phyloP scores from a whole-genome alignment of 2,329 filamentous ascomycete species.

The Talaromyces sp. region DNA sequence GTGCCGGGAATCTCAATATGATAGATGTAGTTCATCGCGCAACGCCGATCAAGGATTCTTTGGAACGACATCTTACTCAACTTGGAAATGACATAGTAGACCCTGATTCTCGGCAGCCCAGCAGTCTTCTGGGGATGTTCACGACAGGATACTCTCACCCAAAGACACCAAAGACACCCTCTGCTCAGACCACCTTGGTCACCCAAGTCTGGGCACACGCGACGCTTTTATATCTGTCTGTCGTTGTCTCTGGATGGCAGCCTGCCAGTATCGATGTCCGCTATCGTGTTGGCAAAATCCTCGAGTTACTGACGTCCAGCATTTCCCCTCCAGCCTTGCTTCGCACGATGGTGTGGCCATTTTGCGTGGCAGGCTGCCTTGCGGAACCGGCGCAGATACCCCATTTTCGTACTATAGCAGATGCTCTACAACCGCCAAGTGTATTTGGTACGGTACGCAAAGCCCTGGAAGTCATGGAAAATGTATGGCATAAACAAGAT shows the following conservation, averaged over 20 bases:
- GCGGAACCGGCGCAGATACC: slow-evolving; percentile 21
- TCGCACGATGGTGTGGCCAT: slow-evolving; percentile 32
- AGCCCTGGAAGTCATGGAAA: slow-evolving; percentile 37
- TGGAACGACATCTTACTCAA: not conserved
- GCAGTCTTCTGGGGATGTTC: slow-evolving; percentile 11
- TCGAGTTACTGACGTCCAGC: not conserved
- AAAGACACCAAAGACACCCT: not conserved
- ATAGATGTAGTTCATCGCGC: slow-evolving; percentile 13
- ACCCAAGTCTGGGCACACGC: slow-evolving; percentile 13
- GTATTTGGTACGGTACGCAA: slow-evolving; percentile 28
- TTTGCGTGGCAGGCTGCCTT: slow-evolving; percentile 32
- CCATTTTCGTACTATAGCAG: slow-evolving; percentile 25
- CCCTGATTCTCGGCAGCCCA: not conserved
- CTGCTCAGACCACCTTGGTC: slow-evolving; percentile 3
- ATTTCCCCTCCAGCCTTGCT: slow-evolving; percentile 24
- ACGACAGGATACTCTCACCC: not conserved
- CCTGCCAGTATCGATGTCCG: slow-evolving; percentile 6
- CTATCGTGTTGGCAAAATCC: not conserved
- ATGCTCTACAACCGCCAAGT: slow-evolving; percentile 21
- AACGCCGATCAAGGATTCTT: slow-evolving; percentile 7
- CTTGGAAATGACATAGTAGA: not conserved
- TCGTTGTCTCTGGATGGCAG: slow-evolving; percentile 15
- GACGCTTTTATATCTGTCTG: slow-evolving; percentile 5
- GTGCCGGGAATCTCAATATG: slow-evolving; percentile 13
- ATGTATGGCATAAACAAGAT: slow-evolving; percentile 29